Percentiles rank a stretch among this genome's conserved stretches.
These are phyloP conservation scores for Syncephalis fuscata DNA, from an alignment of 371 early-diverging fungal genomes.

Conservation along the genomic window DNA sequence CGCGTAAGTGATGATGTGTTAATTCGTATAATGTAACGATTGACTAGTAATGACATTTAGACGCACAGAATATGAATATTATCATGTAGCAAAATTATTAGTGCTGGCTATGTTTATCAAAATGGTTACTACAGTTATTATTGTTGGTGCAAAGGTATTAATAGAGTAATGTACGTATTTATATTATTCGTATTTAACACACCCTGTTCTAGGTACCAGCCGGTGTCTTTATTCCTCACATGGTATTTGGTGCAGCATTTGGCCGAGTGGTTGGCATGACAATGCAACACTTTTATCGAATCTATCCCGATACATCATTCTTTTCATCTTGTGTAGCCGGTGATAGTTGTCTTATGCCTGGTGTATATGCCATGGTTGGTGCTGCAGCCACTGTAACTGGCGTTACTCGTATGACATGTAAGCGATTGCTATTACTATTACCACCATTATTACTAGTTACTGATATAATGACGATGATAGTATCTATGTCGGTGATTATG, in stretches of 20 bases:
- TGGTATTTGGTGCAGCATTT: conserved; percentile 56
- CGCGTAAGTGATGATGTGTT: conserved; percentile 18
- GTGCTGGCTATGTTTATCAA: conserved; percentile 44
- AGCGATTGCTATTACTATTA: neutral
- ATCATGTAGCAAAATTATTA: conserved; percentile 14
- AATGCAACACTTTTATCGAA: conserved; percentile 12
- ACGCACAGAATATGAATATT: neutral
- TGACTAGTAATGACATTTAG: no score
- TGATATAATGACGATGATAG: conserved; percentile 10
- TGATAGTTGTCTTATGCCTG: conserved; percentile 68
- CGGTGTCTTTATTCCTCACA: conserved; percentile 56
- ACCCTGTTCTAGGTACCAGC: conserved; percentile 33
- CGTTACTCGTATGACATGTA: conserved; percentile 74
- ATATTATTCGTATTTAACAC: neutral
- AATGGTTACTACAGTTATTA: conserved; percentile 43
- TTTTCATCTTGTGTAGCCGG: conserved; percentile 40
- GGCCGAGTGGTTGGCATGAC: conserved; percentile 50
- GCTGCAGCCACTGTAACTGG: conserved; percentile 82
- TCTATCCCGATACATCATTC: conserved; percentile 30
- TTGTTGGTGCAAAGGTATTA: conserved; percentile 55
- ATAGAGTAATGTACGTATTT: neutral
- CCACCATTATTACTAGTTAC: neutral
- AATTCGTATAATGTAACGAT: no score
- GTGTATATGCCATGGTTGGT: conserved; percentile 88
- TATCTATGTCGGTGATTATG: conserved; percentile 84